A percentile compares a stretch with the other conserved stretches of the same genome.
Evolutionary conservation across 306 rosid species (phyloP).

Genomic region (Dalbergia cochinchinensis): DNA sequence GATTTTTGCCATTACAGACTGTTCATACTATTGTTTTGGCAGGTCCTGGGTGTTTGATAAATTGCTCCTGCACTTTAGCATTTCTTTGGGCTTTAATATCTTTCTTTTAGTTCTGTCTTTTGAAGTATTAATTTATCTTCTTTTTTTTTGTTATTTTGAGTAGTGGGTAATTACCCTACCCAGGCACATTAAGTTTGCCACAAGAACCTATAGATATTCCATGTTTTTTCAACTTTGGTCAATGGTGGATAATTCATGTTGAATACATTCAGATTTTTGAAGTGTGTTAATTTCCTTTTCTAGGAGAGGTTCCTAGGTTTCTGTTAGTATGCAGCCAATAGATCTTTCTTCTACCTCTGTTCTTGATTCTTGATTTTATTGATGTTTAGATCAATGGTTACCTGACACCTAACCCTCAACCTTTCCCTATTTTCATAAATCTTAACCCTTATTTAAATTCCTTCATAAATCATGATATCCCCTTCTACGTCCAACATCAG

Average conservation of each 20-base stretch:
- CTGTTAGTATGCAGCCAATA: constrained; percentile 3
- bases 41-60: constrained; percentile 8
- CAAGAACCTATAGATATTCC: no score
- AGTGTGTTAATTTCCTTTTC: constrained; percentile 8
- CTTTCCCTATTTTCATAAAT: background rate
- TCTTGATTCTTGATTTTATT: constrained; percentile 16
- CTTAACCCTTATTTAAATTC: background rate
- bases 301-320: constrained; percentile 23
- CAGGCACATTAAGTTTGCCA: no score
- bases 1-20: constrained; percentile 10
- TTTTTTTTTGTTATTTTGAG: constrained; percentile 11
- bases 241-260: constrained; percentile 8
- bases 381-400: constrained; percentile 4
- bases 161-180: background rate
- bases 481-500: background rate
- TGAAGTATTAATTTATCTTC: background rate
- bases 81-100: background rate
- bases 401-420: constrained; percentile 21
- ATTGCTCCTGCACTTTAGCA: constrained; percentile 27
- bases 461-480: constrained; percentile 6
- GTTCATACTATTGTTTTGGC: constrained; percentile 28
- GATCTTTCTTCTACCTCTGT: background rate
- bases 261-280: constrained; percentile 5
- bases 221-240: background rate
- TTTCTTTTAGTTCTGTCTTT: background rate